These are phyloP conservation scores for Dictyostelium citrinum DNA, from an alignment of 78 protist species.

Conservation along the genomic window DNA sequence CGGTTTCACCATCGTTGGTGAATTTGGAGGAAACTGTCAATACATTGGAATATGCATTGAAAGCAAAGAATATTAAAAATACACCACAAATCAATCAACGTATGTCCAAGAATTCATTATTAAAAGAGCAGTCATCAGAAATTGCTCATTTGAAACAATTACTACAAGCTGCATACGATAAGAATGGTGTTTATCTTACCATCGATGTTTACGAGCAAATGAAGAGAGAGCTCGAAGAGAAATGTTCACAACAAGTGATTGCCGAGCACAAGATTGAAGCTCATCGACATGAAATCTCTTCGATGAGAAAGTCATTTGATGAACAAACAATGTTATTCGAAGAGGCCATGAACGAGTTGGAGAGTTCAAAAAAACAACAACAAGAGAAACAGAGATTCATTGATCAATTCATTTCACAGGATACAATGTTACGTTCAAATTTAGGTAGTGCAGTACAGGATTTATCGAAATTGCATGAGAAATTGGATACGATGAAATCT, in stretches of 20 bases:
- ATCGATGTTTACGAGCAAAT: conserved; percentile 47
- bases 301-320: not conserved
- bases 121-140: conserved; percentile 70
- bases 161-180: conserved; percentile 53
- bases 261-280: conserved; percentile 2
- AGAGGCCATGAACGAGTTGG: not conserved
- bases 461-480: not conserved
- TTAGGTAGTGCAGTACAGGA: not conserved
- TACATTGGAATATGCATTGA: conserved; percentile 93
- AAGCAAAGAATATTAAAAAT: conserved; percentile 93
- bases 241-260: not conserved
- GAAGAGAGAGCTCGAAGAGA: conserved; percentile 42
- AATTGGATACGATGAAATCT: not conserved
- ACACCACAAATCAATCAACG: conserved; percentile 91
- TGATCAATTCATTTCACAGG: not conserved
- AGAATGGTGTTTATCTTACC: conserved; percentile 73
- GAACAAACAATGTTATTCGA: not conserved
- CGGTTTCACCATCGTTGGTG: conserved; percentile 86
- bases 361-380: not conserved
- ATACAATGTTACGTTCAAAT: not conserved
- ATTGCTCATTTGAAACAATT: conserved; percentile 59
- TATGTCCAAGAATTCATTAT: conserved; percentile 82
- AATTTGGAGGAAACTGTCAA: conserved; percentile 89
- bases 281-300: not conserved
- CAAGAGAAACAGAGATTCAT: not conserved